A percentile compares a stretch with the other conserved stretches of the same genome.
Evolutionary conservation across 306 rosid genomes (phyloP).

Genomic region (Castanea sativa): DNA sequence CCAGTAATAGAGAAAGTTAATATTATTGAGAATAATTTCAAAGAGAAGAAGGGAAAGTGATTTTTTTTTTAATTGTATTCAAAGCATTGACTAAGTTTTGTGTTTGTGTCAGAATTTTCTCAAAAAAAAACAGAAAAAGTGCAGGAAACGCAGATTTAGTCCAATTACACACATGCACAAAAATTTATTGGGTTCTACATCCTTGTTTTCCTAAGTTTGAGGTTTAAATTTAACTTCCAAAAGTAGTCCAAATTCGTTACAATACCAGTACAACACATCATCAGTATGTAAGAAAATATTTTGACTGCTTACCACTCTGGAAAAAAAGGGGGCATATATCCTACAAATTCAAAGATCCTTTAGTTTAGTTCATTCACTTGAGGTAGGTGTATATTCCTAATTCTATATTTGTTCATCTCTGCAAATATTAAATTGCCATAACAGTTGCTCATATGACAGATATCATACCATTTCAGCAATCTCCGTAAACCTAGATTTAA

Average conservation of each 20-base stretch:
- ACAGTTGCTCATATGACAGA: background rate
- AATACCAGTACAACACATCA: background rate
- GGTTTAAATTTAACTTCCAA: background rate
- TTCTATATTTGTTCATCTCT: no score
- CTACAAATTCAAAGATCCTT: background rate
- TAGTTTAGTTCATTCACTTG: background rate
- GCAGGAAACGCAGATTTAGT: no score
- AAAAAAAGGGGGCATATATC: background rate
- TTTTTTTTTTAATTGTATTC: no score
- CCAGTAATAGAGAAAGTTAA: conserved; percentile 38
- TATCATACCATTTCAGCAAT: no score
- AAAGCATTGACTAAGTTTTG: no score
- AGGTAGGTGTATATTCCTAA: background rate
- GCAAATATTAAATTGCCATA: no score
- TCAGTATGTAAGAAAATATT: background rate
- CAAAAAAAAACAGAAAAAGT: no score
- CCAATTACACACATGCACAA: no score
- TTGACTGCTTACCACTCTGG: background rate
- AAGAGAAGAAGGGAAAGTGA: background rate
- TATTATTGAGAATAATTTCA: background rate
- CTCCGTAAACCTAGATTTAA: no score
- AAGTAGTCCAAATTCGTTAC: background rate
- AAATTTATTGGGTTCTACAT: no score
- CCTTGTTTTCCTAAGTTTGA: background rate
- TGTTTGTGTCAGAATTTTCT: no score